Base-by-base conservation (phyloP, 345 rosid genomes). In the Heritiera fomes region DNA sequence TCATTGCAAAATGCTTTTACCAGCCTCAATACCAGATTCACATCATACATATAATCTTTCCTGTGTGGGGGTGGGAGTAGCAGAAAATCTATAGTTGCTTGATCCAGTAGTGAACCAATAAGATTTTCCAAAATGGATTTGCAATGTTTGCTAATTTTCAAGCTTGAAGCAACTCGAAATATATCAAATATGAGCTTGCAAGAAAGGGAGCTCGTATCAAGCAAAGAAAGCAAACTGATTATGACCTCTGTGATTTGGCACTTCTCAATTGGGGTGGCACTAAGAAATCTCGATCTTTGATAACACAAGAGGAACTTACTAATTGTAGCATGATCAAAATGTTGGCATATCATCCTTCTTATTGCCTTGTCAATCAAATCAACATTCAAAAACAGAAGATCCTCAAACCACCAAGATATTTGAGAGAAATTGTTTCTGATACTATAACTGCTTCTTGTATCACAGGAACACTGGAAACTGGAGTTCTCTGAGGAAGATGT, bases 101-200 rank as follows among this genome's bases (percentile, higher is more conserved):
- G 84, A 78, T 89, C 91, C 5, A 91, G 86, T 67, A 46, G 79
- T 1, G 81, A 84, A 70, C 90, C 89, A 15, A 89, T 88, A 65
- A 87, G 78, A 32, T 62, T 84, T 83, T 89, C 92, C 61, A 91
- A 40, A 43, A 72, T 79, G 38, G 58, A 50, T 66, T 47, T 71
- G 73, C 78, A 71, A 11, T 40, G 8, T 66, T n/a, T 86, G 43
- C 79, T 77, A 10, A 81, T 67, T 67, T 77, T 77, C 81, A 83
- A 49, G 58, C 82, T 73, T 7, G 85, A 83, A 34, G 81, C 79
- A 2, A 79, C 71, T 30, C 77, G 85, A 4, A 82, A 80, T 45
- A 88, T n/a, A 20, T 79, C 75, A 7, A 87, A 89, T 55, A 89
- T 75, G 30, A 69, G 78, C 79, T 83, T 89, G 78, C 87, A 89